These are phyloP conservation scores for Solanum sejunctum DNA, from an alignment of 257 asterid genomes.

Conservation along the genomic window DNA sequence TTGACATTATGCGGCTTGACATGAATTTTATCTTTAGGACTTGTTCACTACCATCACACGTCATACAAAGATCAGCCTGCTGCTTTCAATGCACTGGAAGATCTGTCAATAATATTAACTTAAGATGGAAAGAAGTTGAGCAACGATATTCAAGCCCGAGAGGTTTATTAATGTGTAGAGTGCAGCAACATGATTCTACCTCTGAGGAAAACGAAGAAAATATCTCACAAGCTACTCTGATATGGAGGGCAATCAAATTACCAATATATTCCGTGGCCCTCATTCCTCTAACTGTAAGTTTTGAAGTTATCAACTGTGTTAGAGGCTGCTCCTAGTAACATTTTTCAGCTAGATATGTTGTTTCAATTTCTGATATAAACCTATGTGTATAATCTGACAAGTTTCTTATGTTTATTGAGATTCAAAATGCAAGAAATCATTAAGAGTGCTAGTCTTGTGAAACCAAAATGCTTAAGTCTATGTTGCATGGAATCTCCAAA, in stretches of 20 bases:
- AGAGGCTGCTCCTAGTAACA: not conserved
- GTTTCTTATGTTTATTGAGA: not conserved
- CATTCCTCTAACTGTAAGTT: slow-evolving; percentile 68
- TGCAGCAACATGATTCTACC: slow-evolving; percentile 3
- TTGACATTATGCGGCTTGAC: not conserved
- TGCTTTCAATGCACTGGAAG: slow-evolving; percentile 1
- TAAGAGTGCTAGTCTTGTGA: not conserved
- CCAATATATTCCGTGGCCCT: slow-evolving; percentile 63
- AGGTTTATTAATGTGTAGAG: slow-evolving; percentile 17
- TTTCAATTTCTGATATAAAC: not conserved
- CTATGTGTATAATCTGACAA: not conserved
- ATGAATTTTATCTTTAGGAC: slow-evolving; percentile 4
- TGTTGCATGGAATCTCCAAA: too few relatives aligned
- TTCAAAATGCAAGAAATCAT: not conserved
- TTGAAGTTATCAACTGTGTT: not conserved
- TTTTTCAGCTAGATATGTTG: not conserved
- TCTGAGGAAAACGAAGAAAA: slow-evolving; percentile 21
- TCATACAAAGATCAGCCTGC: slow-evolving; percentile 16
- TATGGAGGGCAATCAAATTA: slow-evolving; percentile 80
- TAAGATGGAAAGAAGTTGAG: slow-evolving; percentile 8
- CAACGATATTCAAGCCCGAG: not conserved
- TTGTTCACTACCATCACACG: slow-evolving; percentile 11
- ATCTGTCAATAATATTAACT: not conserved
- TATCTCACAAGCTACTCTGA: slow-evolving; percentile 50
- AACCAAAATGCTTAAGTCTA: not conserved